phyloP scores from a whole-genome alignment of 176 grass and related monocot species.

The Puccinellia tenuiflora region DNA sequence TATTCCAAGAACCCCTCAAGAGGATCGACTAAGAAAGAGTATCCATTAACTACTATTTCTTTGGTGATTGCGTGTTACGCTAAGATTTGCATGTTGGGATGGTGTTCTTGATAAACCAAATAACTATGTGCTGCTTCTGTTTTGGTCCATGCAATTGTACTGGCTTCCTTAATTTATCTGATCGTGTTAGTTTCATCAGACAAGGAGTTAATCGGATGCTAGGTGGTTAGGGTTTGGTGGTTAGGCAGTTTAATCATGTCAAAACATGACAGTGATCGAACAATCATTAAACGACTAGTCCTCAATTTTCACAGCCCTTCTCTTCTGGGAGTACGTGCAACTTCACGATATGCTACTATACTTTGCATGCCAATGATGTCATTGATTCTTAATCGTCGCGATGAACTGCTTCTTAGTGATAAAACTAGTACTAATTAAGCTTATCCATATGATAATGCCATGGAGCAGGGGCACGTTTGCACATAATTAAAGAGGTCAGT shows the following conservation, averaged over 20 bases:
- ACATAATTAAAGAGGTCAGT: background rate
- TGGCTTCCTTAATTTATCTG: slow-evolving; percentile 36
- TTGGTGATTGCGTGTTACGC: background rate
- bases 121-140: background rate
- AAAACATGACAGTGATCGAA: slow-evolving; percentile 30
- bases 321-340: slow-evolving; percentile 6
- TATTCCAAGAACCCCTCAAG: background rate
- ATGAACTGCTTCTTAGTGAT: slow-evolving; percentile 4
- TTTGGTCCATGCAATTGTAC: slow-evolving; percentile 32
- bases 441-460: slow-evolving; percentile 25
- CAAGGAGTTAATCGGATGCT: slow-evolving; percentile 30
- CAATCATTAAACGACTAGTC: slow-evolving; percentile 28
- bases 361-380: background rate
- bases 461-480: slow-evolving; percentile 10
- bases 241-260: slow-evolving; percentile 41
- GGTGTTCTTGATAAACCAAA: slow-evolving; percentile 4
- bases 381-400: slow-evolving; percentile 18
- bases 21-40: background rate
- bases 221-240: slow-evolving; percentile 44
- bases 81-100: slow-evolving; percentile 8
- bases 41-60: background rate
- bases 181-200: slow-evolving; percentile 40
- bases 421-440: background rate
- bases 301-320: slow-evolving; percentile 4
- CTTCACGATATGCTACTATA: too few species aligned